phyloP scores from a whole-genome alignment of 106 monocot genomes.

The Xerophyta viscosa region DNA sequence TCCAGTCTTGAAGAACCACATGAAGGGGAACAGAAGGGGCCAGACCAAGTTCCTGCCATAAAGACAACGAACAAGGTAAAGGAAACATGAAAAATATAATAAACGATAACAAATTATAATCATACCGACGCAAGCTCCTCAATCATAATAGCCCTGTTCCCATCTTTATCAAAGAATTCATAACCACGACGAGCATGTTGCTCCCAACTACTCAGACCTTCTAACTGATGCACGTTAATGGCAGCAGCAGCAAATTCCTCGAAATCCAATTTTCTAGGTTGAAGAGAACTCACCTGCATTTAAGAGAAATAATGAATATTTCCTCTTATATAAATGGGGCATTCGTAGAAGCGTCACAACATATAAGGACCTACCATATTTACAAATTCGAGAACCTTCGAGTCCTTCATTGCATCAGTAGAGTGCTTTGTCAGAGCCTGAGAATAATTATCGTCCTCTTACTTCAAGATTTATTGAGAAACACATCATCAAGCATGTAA shows the following conservation, averaged over 20 bases:
- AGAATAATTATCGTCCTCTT: not conserved
- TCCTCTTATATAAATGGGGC: not conserved
- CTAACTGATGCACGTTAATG: constrained; percentile 77
- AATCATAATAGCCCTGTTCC: constrained; percentile 83
- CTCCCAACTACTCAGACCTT: constrained; percentile 78
- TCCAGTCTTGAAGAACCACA: constrained; percentile 97
- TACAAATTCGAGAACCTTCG: constrained; percentile 84
- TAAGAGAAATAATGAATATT: not conserved
- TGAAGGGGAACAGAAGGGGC: constrained; percentile 81
- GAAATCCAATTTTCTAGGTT: constrained; percentile 84
- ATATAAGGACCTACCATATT: constrained; percentile 46
- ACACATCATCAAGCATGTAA: not conserved
- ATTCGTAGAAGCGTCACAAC: not conserved
- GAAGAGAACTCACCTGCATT: constrained; percentile 77
- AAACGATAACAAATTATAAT: not conserved
- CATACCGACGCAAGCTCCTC: constrained; percentile 98
- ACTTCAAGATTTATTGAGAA: not conserved
- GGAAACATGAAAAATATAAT: too few species aligned
- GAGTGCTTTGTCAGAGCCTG: constrained; percentile 74
- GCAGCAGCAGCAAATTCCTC: constrained; percentile 94
- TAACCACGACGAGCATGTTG: constrained; percentile 81
- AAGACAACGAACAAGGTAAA: not conserved
- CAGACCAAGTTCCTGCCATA: constrained; percentile 75
- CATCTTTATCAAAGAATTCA: constrained; percentile 90
- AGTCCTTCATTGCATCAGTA: constrained; percentile 95